Evolutionary conservation across 1,139 yeast genomes (phyloP), one percentile per base, ranked within the genome.

Genomic region (Hanseniaspora gamundiae): DNA sequence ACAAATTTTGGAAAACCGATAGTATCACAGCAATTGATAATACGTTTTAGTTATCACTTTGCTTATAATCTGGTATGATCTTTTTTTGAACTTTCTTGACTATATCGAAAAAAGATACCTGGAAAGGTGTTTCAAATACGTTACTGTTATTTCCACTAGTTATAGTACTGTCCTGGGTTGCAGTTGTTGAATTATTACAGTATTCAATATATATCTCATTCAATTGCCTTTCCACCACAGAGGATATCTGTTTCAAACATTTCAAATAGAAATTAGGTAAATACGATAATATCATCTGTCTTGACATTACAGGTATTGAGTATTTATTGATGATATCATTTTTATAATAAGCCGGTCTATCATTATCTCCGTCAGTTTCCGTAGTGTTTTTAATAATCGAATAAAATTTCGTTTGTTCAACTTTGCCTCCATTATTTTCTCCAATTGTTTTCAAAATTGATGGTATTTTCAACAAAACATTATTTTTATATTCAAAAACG

Each of bases 381-480:
- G 41, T 29, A n/a, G n/a, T n/a, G n/a, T n/a, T n/a, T 54, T 52
- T 0, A 62, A 55, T 2, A 64, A 47, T 1, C 48, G 44, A 1
- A 57, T 47, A 10, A 62, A 43, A 4, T 57, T 54, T 4, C 47
- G 42, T n/a, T 59, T 50, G 14, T 2, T 55, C 52, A 47, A 49
- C 50, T 1, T 51, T 43, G 1, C 53, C 49, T 9, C 45, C 43
- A 16, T 59, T 57, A 46, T 61, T 64, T 4, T 58, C 51, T 3
- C 63, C 67, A n/a, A 44, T 19, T 39, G 27, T 45, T 56, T 80
- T 78, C 35, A 76, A 64, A 2, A 74, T 68, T 2, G 62, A 58
- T 1, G 88, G 87, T 10, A 81, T 62, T 45, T 87, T 64, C 31
- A 74, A 56, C 39, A 65, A 64, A 42, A 80, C 70, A 11, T 61